A percentile compares a stretch with the other conserved stretches of the same genome.
These are phyloP conservation scores for Microdochium nivale DNA, from an alignment of 2,329 filamentous ascomycete genomes.

Conservation along the genomic window DNA sequence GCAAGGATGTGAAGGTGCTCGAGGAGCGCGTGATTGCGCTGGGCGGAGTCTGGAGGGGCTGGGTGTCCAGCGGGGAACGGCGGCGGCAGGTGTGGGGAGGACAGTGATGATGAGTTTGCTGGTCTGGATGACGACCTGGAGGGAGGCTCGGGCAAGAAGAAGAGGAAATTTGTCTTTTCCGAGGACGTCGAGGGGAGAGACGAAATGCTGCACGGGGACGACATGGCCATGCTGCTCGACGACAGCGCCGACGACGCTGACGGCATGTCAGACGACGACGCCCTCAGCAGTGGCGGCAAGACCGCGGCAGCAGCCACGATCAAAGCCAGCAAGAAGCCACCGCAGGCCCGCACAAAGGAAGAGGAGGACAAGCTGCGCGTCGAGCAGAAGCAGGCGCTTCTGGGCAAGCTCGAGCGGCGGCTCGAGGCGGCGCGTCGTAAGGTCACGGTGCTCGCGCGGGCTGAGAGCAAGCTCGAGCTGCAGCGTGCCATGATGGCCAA, in stretches of 20 bases:
- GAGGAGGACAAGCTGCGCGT: conserved; percentile 23
- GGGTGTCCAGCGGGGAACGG: conserved; percentile 8
- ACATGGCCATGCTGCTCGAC: conserved; percentile 9
- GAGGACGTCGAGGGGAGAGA: conserved; percentile 28
- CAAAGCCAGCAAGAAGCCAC: not conserved
- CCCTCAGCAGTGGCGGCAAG: conserved; percentile 20
- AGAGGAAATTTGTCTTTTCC: conserved; percentile 46
- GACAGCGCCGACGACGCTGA: conserved; percentile 27
- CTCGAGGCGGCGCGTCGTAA: conserved; percentile 44
- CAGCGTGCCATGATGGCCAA: conserved; percentile 58
- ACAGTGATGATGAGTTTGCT: conserved; percentile 17
- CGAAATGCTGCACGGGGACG: conserved; percentile 12
- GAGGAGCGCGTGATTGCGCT: conserved; percentile 45
- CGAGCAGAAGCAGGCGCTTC: conserved; percentile 31
- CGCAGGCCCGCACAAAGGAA: conserved; percentile 11
- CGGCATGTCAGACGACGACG: conserved; percentile 11
- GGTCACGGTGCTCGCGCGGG: conserved; percentile 42
- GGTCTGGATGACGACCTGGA: conserved; percentile 15
- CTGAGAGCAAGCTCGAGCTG: conserved; percentile 48
- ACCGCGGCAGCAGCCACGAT: conserved; percentile 20
- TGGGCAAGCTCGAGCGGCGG: conserved; percentile 35
- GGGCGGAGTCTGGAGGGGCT: conserved; percentile 17
- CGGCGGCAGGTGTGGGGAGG: conserved; percentile 19
- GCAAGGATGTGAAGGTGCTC: conserved; percentile 47
- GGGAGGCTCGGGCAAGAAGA: conserved; percentile 14